These are phyloP conservation scores for Pyrus betulifolia DNA, from an alignment of 306 rosid species.

Conservation along the genomic window DNA sequence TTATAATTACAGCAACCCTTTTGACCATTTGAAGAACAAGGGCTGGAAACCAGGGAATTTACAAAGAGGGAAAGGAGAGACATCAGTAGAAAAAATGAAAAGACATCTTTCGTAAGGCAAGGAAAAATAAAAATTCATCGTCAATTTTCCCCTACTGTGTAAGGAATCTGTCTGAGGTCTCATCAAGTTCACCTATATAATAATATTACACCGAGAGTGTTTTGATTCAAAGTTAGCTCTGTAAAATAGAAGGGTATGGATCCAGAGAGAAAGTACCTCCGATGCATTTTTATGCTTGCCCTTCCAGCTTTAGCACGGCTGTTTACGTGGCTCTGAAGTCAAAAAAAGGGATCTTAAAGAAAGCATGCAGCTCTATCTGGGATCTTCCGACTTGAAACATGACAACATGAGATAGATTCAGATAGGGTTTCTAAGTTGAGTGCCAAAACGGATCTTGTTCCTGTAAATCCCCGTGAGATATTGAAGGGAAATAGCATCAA, in stretches of 20 bases:
- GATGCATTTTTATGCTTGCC: constrained; percentile 26
- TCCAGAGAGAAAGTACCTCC: constrained; percentile 43
- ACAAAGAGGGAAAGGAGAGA: not conserved
- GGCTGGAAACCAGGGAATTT: not conserved
- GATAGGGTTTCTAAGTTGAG: constrained; percentile 31
- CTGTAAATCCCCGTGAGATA: constrained; percentile 32
- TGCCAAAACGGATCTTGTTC: constrained; percentile 33
- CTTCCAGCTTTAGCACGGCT: constrained; percentile 16
- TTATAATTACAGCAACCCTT: not conserved
- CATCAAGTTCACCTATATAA: constrained; percentile 36
- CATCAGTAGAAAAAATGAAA: not conserved
- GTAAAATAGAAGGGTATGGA: constrained; percentile 40
- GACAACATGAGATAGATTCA: constrained; percentile 20
- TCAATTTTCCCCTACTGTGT: constrained; percentile 21
- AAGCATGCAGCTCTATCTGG: constrained; percentile 16
- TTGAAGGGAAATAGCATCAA: constrained; percentile 41
- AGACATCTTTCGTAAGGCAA: not conserved
- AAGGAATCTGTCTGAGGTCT: constrained; percentile 31
- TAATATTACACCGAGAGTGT: constrained; percentile 38
- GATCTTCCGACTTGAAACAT: constrained; percentile 28
- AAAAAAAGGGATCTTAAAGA: constrained; percentile 20
- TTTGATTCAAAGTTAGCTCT: constrained; percentile 36
- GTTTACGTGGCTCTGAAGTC: constrained; percentile 13
- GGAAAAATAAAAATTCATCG: not conserved
- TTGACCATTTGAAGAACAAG: not conserved